Evolutionary conservation across 2,329 filamentous ascomycete genomes (phyloP).

Genomic region (Samsoniella hepiali): DNA sequence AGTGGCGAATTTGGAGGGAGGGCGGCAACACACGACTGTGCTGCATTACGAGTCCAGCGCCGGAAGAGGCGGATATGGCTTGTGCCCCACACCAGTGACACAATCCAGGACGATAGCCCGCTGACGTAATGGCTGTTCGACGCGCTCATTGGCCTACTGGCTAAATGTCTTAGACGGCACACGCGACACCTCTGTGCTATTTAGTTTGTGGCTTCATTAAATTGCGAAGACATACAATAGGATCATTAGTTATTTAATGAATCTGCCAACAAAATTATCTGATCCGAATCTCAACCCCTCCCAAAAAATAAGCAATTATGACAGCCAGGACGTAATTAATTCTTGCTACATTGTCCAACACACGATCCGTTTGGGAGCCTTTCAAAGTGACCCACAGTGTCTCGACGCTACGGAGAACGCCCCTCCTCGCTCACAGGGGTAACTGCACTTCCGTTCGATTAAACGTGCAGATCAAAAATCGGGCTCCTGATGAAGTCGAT

Average conservation of each 20-base stretch:
- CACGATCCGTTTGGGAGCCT: neutral
- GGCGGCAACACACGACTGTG: neutral
- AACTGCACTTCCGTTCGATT: neutral
- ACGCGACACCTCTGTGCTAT: neutral
- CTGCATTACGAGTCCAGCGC: constrained; percentile 7
- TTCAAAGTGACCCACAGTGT: neutral
- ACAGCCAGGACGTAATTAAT: neutral
- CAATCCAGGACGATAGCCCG: neutral
- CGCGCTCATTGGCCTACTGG: neutral
- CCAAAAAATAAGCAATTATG: neutral
- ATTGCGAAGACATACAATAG: neutral
- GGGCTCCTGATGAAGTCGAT: constrained; percentile 34
- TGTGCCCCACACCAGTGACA: constrained; percentile 13
- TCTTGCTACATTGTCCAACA: constrained; percentile 9
- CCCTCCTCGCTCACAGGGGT: neutral
- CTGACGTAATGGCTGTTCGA: constrained; percentile 1
- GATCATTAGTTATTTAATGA: neutral
- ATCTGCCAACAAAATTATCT: neutral
- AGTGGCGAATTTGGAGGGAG: constrained; percentile 9
- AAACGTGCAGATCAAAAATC: neutral
- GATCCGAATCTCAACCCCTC: neutral
- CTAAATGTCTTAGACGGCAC: neutral
- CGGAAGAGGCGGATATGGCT: constrained; percentile 16
- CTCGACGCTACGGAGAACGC: neutral
- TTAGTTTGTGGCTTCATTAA: neutral